Base-by-base conservation (phyloP, 2,329 filamentous ascomycete species). In the Helminthosporium solani region DNA sequence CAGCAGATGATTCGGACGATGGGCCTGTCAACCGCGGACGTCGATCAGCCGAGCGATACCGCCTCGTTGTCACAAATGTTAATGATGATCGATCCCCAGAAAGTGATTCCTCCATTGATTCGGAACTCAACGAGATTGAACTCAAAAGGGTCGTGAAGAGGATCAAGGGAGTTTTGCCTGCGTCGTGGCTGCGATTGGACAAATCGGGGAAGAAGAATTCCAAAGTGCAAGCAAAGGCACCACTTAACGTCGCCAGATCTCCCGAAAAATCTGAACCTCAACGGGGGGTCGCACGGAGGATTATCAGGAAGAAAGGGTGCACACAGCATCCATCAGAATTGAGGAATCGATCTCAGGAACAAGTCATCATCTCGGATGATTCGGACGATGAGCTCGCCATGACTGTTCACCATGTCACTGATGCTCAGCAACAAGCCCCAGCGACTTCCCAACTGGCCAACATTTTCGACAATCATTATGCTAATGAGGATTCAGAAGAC, bases 181-280 rank as follows among this genome's bases (percentile, higher is more conserved):
- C 75, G 23, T 78, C 75, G 1, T 78, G 75, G 73, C 55, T 78
- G 40, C 74, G 70, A 40, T 68, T 78, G 21, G 75, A 78, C 48
- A 59, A 63, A n/a, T 64, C 72, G 47, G 61, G 62, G 20, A 68
- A 68, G 40, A 52, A 60, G 37, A 57, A 53, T 46, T 52, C 52
- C 31, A 51, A 56, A 16, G 43, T 50, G 15, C 54, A 57, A 16
- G 41, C 50, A 16, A 53, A 47, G 33, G 44, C 48, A 34, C 54
- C 46, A 15, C 23, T 28, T 12, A 38, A 53, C 34, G 37, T 21
- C 18, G 18, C 48, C 15, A 18, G 44, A 1, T 63, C 66, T 28
- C 57, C 57, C 14, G 59, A 57, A n/a, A 56, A 49, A 31, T 14
- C 42, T n/a, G 62, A 56, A 37, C 57, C 57, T 30, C 63, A 68